Evolutionary conservation across 192 early-diverging fungal species (phyloP).

Genomic region (Dissophora globulifera): DNA sequence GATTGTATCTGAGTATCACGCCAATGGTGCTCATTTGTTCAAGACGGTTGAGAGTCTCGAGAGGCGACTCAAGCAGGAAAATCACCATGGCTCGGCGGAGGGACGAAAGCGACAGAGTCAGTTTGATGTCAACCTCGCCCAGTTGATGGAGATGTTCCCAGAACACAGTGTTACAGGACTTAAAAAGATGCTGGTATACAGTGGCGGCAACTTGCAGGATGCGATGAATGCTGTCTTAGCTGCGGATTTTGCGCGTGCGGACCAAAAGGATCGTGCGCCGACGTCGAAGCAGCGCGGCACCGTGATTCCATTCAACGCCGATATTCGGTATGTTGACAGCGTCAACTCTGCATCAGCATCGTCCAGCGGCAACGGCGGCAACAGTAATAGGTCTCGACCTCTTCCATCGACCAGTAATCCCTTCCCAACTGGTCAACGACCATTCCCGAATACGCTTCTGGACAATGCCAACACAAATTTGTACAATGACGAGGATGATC

Average conservation of each 20-base stretch:
- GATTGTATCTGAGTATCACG: constrained; percentile 47
- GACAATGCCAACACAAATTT: constrained; percentile 39
- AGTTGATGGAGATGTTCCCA: constrained; percentile 49
- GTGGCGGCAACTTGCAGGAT: constrained; percentile 35
- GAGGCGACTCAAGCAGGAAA: constrained; percentile 24
- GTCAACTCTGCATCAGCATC: neutral
- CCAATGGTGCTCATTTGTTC: constrained; percentile 33
- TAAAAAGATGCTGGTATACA: constrained; percentile 48
- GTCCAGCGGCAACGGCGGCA: constrained; percentile 8
- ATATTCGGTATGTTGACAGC: constrained; percentile 32
- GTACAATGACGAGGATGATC: constrained; percentile 60
- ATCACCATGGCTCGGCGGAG: constrained; percentile 14
- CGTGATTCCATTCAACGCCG: constrained; percentile 23
- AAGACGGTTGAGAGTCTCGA: constrained; percentile 45
- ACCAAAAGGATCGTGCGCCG: constrained; percentile 9
- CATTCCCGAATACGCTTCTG: constrained; percentile 51
- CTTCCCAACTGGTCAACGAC: constrained; percentile 9
- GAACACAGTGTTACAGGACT: constrained; percentile 44
- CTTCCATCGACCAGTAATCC: constrained; percentile 37
- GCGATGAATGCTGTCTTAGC: constrained; percentile 56
- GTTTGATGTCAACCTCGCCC: constrained; percentile 44
- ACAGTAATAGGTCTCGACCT: constrained; percentile 18
- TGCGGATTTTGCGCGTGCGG: constrained; percentile 32
- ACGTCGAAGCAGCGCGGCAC: constrained; percentile 18
- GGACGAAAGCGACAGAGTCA: constrained; percentile 22